A percentile compares a stretch with the other conserved stretches of the same genome.
phyloP scores from a whole-genome alignment of 1,284 basidiomycete genomes.

The Malassezia obtusa region DNA sequence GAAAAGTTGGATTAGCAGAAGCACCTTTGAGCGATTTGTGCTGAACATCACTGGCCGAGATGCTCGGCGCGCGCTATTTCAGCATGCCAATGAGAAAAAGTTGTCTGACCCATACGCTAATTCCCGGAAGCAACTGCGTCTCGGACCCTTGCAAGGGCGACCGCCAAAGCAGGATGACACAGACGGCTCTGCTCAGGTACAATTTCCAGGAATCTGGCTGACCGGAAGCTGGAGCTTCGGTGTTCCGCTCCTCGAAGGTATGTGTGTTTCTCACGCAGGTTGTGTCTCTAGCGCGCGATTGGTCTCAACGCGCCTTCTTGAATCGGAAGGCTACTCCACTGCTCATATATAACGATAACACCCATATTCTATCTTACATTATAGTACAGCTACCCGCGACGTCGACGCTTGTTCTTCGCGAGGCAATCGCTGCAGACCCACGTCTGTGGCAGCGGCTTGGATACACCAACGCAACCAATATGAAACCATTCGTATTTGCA shows the following conservation, averaged over 20 bases:
- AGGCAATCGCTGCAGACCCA: constrained; percentile 26
- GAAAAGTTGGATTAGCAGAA: constrained; percentile 16
- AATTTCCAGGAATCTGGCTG: constrained; percentile 21
- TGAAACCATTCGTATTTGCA: constrained; percentile 48
- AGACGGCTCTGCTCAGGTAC: no score
- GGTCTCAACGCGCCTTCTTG: constrained; percentile 11
- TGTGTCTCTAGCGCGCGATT: constrained; percentile 22
- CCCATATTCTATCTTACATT: no score
- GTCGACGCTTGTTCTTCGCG: constrained; percentile 13
- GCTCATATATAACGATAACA: background rate
- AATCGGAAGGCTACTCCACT: background rate
- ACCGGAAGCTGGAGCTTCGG: constrained; percentile 26
- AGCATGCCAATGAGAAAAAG: background rate
- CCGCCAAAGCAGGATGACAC: background rate
- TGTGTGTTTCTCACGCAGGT: background rate
- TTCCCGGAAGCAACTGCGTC: background rate
- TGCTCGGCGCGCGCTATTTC: constrained; percentile 17
- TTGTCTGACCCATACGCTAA: background rate
- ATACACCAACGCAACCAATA: constrained; percentile 44
- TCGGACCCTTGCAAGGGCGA: constrained; percentile 9
- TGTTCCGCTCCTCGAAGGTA: constrained; percentile 26
- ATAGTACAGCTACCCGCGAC: constrained; percentile 6
- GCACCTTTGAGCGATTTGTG: constrained; percentile 32
- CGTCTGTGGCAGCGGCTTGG: constrained; percentile 41
- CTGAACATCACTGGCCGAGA: constrained; percentile 14